Percentiles rank a stretch among this genome's conserved stretches.
Evolutionary conservation across 176 grass and related monocot genomes (phyloP).

Genomic region (Dendrocalamus sinicus): DNA sequence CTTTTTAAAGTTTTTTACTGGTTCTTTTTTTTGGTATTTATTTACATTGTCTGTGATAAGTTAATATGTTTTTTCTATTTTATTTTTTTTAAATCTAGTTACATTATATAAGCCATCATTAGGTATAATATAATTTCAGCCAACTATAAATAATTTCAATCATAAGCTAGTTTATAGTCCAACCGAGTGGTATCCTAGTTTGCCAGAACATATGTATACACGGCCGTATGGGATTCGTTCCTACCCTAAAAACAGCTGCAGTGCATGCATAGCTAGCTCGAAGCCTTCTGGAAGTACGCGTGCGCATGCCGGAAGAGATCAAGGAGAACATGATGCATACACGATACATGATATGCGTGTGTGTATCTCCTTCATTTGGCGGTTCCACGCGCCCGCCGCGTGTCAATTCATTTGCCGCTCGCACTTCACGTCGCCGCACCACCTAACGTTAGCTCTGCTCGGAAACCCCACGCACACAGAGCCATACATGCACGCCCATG

Average conservation of each 20-base stretch:
- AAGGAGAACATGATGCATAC: neutral
- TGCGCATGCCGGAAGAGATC: neutral
- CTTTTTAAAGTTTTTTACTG: no score
- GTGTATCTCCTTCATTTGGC: slow-evolving; percentile 4
- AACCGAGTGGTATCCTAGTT: fast-evolving
- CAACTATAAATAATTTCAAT: no score
- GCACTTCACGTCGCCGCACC: neutral
- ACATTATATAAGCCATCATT: no score
- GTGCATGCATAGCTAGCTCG: neutral
- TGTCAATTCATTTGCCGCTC: neutral
- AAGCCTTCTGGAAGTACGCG: neutral
- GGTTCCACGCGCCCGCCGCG: neutral
- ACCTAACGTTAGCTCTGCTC: neutral
- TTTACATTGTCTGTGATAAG: no score
- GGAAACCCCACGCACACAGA: neutral
- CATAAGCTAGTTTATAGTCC: no score
- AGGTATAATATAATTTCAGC: no score
- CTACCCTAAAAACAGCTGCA: no score
- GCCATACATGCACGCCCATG: neutral
- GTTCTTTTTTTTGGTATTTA: no score
- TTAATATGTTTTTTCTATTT: no score
- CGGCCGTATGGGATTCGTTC: no score
- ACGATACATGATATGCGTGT: neutral
- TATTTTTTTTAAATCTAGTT: no score
- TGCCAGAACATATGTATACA: no score